Evolutionary conservation across 345 rosid genomes (phyloP), one percentile per base, ranked within the genome.

Genomic region (Syzygium aromaticum): DNA sequence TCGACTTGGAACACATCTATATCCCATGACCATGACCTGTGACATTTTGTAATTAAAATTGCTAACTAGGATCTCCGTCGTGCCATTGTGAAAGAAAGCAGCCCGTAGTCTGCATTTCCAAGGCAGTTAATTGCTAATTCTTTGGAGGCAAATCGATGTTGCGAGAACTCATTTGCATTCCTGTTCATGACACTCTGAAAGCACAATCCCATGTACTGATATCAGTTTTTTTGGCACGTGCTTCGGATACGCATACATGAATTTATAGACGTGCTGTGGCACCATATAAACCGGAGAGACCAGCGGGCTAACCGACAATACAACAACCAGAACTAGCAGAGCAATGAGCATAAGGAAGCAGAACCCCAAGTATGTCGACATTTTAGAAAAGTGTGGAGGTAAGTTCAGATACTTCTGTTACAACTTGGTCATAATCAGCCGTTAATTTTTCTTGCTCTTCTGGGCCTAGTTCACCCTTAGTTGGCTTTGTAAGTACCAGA

Each of bases 401-500:
- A 85, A 95, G 93, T 88, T 94, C 98, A 84, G 93, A 87, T 52
- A 98, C 91, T 51, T 98, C 98, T 0, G 92, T 92, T 46, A 88
- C 88, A 38, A 98, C 96, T 91, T 91, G 96, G 23, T 91, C 90
- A 59, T 90, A 94, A 49, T 96, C 99, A 3, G 92, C 86, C 93
- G 93, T 92, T 22, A 96, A 89, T 90, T 95, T 95, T 49, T 94
- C 90, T 86, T 95, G 93, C 77, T 95, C 98, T 56, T 95, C 99
- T 13, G 43, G 91, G 51, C 86, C 86, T 56, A 95, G n/a, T 86
- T 96, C 99, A 13, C 98, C 99, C 92, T 98, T 98, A 2, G 90
- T 86, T 0, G 99, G 98, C 90, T 96, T 95, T 46, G 95, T 93
- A 90, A 92, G 88, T 49, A 97, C 98, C 90, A 96, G 94, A 38